Base-by-base conservation (phyloP, 2,329 filamentous ascomycete genomes). In the Orbilia oligospora region DNA sequence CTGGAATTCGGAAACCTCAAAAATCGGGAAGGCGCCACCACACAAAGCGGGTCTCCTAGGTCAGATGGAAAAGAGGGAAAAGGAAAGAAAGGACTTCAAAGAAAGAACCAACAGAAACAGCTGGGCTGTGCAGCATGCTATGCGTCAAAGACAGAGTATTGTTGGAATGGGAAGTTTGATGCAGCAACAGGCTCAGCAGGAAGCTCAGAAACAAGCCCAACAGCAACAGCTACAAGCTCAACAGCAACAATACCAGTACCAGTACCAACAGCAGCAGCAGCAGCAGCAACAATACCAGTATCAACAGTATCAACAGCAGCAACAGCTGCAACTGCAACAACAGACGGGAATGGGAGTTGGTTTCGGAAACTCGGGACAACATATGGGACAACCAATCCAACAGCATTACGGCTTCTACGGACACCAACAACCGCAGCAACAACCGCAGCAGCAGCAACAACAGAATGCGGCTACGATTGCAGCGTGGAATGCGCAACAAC, bases 51-150 rank as follows among this genome's bases (percentile, higher is more conserved):
- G 91, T 0, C 86, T 97, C 0, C 90, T 97, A 5, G 92, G 91
- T 0, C 91, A 92, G 14, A 94, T 97, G 69, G 91, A 93, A 79
- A 89, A 90, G 1, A 89, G 94, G 14, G 93, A 97, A 83, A 90
- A 90, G 10, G 93, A 97, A 82, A 93, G 90, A 83, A 87, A 89
- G 80, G 88, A 91, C 67, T 89, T 92, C 84, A 92, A 89, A 82
- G 79, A 81, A 22, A 46, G 61, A 8, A 71, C 63, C 18, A 75
- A 71, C 30, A 56, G 71, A 48, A 90, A 91, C 75, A 91, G 90
- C 53, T 90, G 91, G 72, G 89, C 90, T 76, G 91, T 93, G 6
- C 90, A 93, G 80, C 88, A 92, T 77, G 92, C 91, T 0, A 93
- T 94, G 82, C 87, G 88, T 53, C 90, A 92, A 83, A 87, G 90